Base-by-base conservation (phyloP, 2,329 filamentous ascomycete species). In the Trichoderma polysporum region DNA sequence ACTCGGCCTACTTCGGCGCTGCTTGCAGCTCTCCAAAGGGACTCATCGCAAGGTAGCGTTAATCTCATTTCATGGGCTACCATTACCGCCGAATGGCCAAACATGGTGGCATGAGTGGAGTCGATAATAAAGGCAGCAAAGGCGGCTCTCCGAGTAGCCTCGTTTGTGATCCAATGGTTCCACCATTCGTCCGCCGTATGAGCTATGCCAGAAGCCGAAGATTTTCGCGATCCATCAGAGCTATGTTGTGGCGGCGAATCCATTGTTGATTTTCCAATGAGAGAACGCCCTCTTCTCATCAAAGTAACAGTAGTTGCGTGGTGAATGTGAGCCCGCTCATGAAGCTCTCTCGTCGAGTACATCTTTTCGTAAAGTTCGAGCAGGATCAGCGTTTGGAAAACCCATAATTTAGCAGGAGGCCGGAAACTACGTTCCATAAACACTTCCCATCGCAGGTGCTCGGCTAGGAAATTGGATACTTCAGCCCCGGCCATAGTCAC, bases 311-410 rank as follows among this genome's bases (percentile, higher is more conserved):
- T 97, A 0, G 94, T 97, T 15, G 94, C 94, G 76, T 99, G 95
- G 74, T 98, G 94, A 53, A 98, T 97, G 73, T 98, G 94, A 1
- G 94, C 94, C 71, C 95, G 86, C 79, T 99, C 95, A 77, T 99
- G 95, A 35, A 98, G 82, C 67, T 92, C 90, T 70, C 94, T 87
- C 0, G 94, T 97, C 45, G 93, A 95, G 77, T 94, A 98, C 91
- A 97, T 95, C 83, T 99, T 99, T 80, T 99, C 95, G 74, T 97
- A 98, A 0, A 97, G 82, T 76, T 99, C 95, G 13, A 98, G 84
- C 5, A 98, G 84, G 4, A 98, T 83, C 60, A 98, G 81, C 1
- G 94, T 90, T 76, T 98, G 95, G 80, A 98, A 98, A 0, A 97
- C 88, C 94, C 94, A 99, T 8, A 99, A 81, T 78, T 97, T 97